phyloP scores from a whole-genome alignment of 2,329 filamentous ascomycete genomes.

The Epichloe brachyelytri region DNA sequence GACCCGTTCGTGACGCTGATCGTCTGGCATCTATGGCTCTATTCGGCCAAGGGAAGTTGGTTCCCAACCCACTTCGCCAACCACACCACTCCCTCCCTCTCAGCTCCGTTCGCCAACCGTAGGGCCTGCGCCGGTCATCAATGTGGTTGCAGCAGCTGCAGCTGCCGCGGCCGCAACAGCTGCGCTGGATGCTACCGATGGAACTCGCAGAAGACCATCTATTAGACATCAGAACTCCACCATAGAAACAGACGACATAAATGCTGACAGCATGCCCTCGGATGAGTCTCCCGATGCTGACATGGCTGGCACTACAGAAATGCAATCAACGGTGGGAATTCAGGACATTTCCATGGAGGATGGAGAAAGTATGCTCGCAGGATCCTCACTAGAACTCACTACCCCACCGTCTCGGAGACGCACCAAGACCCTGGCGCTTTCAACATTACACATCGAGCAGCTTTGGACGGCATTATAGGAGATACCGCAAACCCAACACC shows the following conservation, averaged over 20 bases:
- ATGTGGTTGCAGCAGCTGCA: slow-evolving; percentile 32
- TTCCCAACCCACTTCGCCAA: slow-evolving; percentile 88
- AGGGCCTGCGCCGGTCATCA: slow-evolving; percentile 32
- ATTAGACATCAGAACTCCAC: slow-evolving; percentile 86
- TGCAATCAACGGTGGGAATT: slow-evolving; percentile 72
- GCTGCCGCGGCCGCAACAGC: slow-evolving; percentile 31
- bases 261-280: slow-evolving; percentile 70
- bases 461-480: slow-evolving; percentile 73
- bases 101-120: slow-evolving; percentile 43
- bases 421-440: slow-evolving; percentile 75
- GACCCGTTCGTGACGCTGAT: slow-evolving; percentile 71
- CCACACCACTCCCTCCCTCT: slow-evolving; percentile 62
- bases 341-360: slow-evolving; percentile 73
- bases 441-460: slow-evolving; percentile 79
- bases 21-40: slow-evolving; percentile 72
- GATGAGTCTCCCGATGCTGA: slow-evolving; percentile 66
- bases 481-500: slow-evolving; percentile 55
- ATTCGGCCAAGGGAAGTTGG: slow-evolving; percentile 52
- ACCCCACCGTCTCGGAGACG: slow-evolving; percentile 69
- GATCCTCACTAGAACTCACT: slow-evolving; percentile 59
- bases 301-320: slow-evolving; percentile 66
- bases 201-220: slow-evolving; percentile 60
- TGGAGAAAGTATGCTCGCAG: slow-evolving; percentile 64
- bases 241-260: slow-evolving; percentile 77
- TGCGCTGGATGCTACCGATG: slow-evolving; percentile 33